Evolutionary conservation across 208 protist species (phyloP).

Genomic region (Trypanosoma brucei): DNA sequence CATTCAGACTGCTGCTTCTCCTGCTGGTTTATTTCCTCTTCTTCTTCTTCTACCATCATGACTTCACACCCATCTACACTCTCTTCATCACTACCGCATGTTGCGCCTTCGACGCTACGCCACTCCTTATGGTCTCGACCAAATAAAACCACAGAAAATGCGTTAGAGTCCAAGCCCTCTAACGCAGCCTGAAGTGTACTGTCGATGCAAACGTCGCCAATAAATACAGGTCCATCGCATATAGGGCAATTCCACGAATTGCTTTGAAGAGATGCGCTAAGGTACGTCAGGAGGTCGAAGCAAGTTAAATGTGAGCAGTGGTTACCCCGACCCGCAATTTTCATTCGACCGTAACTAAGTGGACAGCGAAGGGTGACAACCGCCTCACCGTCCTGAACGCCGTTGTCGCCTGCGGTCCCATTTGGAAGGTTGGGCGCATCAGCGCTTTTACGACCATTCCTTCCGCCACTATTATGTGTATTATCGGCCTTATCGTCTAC

Average conservation of each 20-base stretch:
- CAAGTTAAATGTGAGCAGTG: slow-evolving; percentile 16
- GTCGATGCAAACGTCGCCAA: slow-evolving; percentile 12
- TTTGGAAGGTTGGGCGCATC: background rate
- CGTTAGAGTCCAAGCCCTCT: slow-evolving; percentile 1
- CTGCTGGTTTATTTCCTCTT: background rate
- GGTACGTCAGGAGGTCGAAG: slow-evolving; percentile 20
- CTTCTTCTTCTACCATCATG: no score
- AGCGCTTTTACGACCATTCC: background rate
- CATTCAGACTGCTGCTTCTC: background rate
- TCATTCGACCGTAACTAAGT: slow-evolving; percentile 20
- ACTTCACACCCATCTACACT: background rate
- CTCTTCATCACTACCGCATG: background rate
- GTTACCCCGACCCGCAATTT: slow-evolving; percentile 7
- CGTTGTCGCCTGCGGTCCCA: background rate
- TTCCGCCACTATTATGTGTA: background rate
- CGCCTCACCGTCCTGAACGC: slow-evolving; percentile 11
- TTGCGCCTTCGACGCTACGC: background rate
- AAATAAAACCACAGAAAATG: slow-evolving; percentile 11
- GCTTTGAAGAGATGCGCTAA: slow-evolving; percentile 7
- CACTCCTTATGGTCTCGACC: slow-evolving; percentile 7
- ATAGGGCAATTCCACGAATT: slow-evolving; percentile 27
- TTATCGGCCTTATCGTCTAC: slow-evolving; percentile 3
- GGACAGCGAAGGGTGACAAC: slow-evolving; percentile 21
- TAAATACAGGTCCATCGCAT: slow-evolving; percentile 20
- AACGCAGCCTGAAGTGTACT: slow-evolving; percentile 11